A percentile compares a stretch with the other conserved stretches of the same genome.
Conservation (phyloP, 176 grass and related monocot species). For the Puya raimondii region DNA sequence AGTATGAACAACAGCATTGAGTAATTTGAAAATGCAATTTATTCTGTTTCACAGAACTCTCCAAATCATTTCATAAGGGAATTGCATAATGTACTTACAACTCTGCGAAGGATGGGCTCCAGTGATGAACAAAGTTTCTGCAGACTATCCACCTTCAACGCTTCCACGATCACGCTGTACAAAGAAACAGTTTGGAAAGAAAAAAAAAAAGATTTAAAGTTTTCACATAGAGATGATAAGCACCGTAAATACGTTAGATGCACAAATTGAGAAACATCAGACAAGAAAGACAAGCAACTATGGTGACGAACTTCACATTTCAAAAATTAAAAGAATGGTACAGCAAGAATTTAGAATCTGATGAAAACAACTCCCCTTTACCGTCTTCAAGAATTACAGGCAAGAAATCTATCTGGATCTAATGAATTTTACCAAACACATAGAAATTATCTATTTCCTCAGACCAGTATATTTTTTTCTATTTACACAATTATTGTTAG, state of each 20-base stretch:
- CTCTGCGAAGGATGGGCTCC: conserved; percentile 73
- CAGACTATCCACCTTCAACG: conserved; percentile 57
- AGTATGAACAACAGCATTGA: neutral
- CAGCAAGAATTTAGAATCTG: neutral
- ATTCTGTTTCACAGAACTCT: neutral
- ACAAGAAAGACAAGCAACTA: neutral
- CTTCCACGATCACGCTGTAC: conserved; percentile 68
- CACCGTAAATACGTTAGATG: neutral
- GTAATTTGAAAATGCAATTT: neutral
- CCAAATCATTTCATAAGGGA: neutral
- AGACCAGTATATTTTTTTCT: too few relatives aligned
- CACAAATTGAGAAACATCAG: conserved; percentile 6
- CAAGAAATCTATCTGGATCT: too few relatives aligned
- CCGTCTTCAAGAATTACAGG: neutral
- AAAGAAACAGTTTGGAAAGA: conserved; percentile 8
- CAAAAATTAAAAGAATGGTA: neutral
- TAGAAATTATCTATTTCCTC: too few relatives aligned
- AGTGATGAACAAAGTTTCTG: conserved; percentile 62
- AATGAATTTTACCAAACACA: too few relatives aligned
- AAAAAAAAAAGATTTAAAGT: neutral
- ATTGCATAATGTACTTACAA: conserved; percentile 32
- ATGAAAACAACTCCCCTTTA: neutral
- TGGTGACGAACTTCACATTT: neutral
- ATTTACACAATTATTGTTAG: too few relatives aligned
- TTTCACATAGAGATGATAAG: neutral